phyloP scores from a whole-genome alignment of 2,329 filamentous ascomycete species.

The Botrytis aclada region DNA sequence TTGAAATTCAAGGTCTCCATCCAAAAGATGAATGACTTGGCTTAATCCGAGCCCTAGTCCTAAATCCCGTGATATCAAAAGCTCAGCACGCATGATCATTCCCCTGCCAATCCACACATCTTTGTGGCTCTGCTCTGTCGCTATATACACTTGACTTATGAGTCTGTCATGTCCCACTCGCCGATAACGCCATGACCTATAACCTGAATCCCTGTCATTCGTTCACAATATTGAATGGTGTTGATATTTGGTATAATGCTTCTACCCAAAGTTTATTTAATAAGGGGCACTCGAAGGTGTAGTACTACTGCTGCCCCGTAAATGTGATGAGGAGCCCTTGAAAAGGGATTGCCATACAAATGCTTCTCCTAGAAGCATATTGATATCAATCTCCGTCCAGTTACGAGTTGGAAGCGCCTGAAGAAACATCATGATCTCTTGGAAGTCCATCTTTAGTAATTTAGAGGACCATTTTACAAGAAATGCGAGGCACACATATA shows the following conservation, averaged over 20 bases:
- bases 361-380: constrained; percentile 89
- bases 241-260: background rate
- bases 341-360: constrained; percentile 99
- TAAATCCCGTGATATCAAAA: background rate
- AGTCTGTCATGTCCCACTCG: background rate
- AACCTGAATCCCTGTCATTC: background rate
- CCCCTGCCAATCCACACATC: background rate
- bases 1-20: background rate
- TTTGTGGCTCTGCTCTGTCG: background rate
- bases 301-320: constrained; percentile 52
- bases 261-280: background rate
- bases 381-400: constrained; percentile 98
- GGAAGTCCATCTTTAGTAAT: constrained; percentile 93
- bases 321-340: constrained; percentile 87
- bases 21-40: background rate
- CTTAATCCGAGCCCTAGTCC: background rate
- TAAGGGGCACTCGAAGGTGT: constrained; percentile 30
- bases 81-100: background rate
- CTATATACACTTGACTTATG: background rate
- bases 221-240: background rate
- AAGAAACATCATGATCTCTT: constrained; percentile 99
- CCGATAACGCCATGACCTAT: constrained; percentile 13
- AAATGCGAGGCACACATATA: constrained; percentile 97
- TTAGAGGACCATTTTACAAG: constrained; percentile 98
- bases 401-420: constrained; percentile 87